phyloP scores from a whole-genome alignment of 805 yeast species.

The Lipomyces japonicus region DNA sequence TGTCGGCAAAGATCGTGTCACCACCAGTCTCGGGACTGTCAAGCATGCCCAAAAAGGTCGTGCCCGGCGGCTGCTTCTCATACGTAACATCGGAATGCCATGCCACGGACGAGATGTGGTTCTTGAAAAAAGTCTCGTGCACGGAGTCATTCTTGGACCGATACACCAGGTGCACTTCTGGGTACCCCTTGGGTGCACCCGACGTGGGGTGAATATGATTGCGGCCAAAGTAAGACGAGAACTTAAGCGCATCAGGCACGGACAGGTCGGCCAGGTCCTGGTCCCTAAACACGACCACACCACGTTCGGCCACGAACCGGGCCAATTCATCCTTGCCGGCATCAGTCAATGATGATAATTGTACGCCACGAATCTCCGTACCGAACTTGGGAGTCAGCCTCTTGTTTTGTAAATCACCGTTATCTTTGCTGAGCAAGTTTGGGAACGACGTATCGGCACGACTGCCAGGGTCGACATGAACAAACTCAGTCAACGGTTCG shows the following conservation, averaged over 20 bases:
- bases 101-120: conserved; percentile 33
- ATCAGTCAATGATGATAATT: conserved; percentile 52
- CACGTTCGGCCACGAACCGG: conserved; percentile 63
- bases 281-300: conserved; percentile 66
- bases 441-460: conserved; percentile 58
- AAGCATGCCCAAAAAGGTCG: conserved; percentile 61
- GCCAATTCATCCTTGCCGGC: conserved; percentile 68
- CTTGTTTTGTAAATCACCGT: conserved; percentile 31
- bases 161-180: conserved; percentile 61
- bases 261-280: conserved; percentile 57
- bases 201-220: conserved; percentile 71
- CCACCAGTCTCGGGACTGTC: conserved; percentile 67
- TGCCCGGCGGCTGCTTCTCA: conserved; percentile 69
- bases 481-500: conserved; percentile 53
- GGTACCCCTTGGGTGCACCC: conserved; percentile 58
- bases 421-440: conserved; percentile 45
- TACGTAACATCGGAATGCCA: conserved; percentile 78
- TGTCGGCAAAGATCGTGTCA: conserved; percentile 74
- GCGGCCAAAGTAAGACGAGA: conserved; percentile 64
- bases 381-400: conserved; percentile 68
- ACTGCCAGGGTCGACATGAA: conserved; percentile 59
- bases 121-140: conserved; percentile 29
- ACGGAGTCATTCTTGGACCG: conserved; percentile 43
- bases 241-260: conserved; percentile 40
- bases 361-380: conserved; percentile 59